A percentile compares a stretch with the other conserved stretches of the same genome.
phyloP scores from a whole-genome alignment of 345 rosid genomes.

The Angophora floribunda region DNA sequence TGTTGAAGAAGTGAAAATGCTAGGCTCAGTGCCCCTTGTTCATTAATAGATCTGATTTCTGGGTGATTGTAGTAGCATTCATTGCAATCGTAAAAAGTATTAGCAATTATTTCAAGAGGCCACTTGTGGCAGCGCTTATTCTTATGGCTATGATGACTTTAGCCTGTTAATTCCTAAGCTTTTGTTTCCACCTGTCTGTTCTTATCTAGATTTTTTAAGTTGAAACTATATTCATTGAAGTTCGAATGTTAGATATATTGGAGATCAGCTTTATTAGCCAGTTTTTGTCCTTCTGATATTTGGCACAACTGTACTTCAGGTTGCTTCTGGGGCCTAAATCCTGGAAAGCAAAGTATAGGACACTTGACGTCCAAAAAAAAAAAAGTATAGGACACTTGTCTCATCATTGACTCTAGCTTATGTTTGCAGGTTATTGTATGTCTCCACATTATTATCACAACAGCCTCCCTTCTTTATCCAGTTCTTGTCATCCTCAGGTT shows the following conservation, averaged over 20 bases:
- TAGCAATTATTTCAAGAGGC: neutral
- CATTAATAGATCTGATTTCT: neutral
- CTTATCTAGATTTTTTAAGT: neutral
- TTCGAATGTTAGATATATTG: neutral
- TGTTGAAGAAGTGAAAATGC: neutral
- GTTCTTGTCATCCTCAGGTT: conserved; percentile 81
- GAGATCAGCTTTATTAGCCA: neutral
- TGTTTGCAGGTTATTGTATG: conserved; percentile 47
- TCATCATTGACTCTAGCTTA: neutral
- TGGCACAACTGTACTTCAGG: neutral
- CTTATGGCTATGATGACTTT: neutral
- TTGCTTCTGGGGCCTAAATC: neutral
- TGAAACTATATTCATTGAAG: neutral
- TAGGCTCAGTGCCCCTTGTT: neutral
- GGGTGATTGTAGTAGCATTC: neutral
- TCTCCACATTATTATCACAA: conserved; percentile 64
- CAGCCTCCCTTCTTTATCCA: conserved; percentile 64
- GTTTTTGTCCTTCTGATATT: neutral
- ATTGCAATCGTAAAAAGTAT: neutral
- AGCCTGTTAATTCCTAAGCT: neutral
- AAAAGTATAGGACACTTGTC: neutral
- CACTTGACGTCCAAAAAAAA: neutral
- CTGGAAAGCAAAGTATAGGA: neutral
- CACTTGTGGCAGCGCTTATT: neutral
- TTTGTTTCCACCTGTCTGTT: neutral